Conservation (phyloP, 139 green algal genomes). For the Auxenochlorella pyrenoidosa region DNA sequence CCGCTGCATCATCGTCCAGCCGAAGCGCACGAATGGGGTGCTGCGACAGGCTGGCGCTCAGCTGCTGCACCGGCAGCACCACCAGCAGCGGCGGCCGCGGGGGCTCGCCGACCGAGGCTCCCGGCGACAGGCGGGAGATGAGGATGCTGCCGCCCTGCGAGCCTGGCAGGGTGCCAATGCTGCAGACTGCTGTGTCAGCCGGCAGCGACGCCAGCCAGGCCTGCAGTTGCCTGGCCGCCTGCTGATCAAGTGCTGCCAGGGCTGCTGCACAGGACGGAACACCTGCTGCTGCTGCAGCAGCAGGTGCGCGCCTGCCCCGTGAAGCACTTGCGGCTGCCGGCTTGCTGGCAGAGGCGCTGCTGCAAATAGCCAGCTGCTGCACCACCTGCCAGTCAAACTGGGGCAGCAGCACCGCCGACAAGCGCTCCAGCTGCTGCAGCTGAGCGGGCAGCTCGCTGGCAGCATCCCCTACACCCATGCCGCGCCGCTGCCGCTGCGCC, state of each 20-base stretch:
- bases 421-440: background rate
- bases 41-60: constrained; percentile 12
- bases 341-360: background rate
- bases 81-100: constrained; percentile 44
- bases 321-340: background rate
- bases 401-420: background rate
- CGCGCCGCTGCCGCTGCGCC: constrained; percentile 29
- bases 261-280: background rate
- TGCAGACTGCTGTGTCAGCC: constrained; percentile 8
- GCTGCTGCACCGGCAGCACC: constrained; percentile 12
- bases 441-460: constrained; percentile 14
- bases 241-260: background rate
- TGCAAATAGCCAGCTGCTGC: background rate
- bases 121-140: constrained; percentile 21
- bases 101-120: background rate
- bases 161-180: background rate
- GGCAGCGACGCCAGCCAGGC: constrained; percentile 37
- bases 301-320: background rate
- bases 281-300: background rate
- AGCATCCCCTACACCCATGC: background rate
- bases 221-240: constrained; percentile 6
- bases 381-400: constrained; percentile 25
- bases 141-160: constrained; percentile 20
- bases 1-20: constrained; percentile 9
- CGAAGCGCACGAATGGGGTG: constrained; percentile 32